phyloP scores from a whole-genome alignment of 306 rosid species.

The Fagus sylvatica region DNA sequence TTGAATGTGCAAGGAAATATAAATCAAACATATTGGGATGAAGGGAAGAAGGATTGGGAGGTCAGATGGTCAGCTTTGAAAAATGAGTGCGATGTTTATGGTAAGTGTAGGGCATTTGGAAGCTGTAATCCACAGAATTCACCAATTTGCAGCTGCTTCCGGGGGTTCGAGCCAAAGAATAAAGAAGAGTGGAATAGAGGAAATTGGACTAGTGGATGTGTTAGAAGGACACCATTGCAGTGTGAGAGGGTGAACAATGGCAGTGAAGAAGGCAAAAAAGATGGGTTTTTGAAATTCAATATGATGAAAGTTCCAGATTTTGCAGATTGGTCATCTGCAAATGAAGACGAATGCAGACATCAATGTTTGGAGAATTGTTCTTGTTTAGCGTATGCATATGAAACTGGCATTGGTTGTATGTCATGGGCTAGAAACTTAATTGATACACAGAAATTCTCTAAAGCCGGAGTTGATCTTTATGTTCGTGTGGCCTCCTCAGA shows the following conservation, averaged over 20 bases:
- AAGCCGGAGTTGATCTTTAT: conserved; percentile 36
- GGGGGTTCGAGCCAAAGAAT: conserved; percentile 45
- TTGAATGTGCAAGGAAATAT: conserved; percentile 19
- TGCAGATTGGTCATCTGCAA: conserved; percentile 11
- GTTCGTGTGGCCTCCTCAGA: conserved; percentile 39
- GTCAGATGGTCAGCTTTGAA: background rate
- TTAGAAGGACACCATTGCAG: conserved; percentile 5
- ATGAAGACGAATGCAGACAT: conserved; percentile 19
- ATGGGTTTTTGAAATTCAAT: conserved; percentile 26
- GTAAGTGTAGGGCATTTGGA: conserved; percentile 28
- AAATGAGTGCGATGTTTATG: conserved; percentile 39
- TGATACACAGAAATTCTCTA: conserved; percentile 8
- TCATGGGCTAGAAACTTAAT: conserved; percentile 27
- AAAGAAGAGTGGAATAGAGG: conserved; percentile 5
- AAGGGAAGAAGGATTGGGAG: too few relatives aligned
- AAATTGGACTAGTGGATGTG: conserved; percentile 29
- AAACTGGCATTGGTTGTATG: conserved; percentile 43
- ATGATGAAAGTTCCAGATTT: conserved; percentile 38
- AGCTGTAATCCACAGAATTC: background rate
- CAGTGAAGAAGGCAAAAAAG: background rate
- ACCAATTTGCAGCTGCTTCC: conserved; percentile 40
- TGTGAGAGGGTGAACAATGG: conserved; percentile 24
- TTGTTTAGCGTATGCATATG: conserved; percentile 38
- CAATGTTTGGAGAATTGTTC: conserved; percentile 39
- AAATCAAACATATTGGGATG: background rate